These are phyloP conservation scores for Scenedesmus sp. DNA, from an alignment of 163 green algal species.

Conservation along the genomic window DNA sequence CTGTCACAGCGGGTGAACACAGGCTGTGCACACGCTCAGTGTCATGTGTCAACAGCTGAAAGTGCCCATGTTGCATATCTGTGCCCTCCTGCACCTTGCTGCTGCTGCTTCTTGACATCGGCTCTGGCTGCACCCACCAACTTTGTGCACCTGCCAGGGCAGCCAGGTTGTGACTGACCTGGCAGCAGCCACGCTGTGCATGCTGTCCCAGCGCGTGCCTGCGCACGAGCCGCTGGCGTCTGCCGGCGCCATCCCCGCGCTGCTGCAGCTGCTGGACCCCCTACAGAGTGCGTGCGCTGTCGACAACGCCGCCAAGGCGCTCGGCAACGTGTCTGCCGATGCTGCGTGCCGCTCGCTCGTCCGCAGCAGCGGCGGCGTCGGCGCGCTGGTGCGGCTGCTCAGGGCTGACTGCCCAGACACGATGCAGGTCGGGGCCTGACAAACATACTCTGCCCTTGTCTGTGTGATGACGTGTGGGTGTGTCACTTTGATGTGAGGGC, in stretches of 20 bases:
- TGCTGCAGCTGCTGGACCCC: conserved; percentile 66
- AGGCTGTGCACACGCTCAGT: too few relatives aligned
- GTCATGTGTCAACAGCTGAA: background rate
- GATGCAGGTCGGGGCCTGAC: conserved; percentile 51
- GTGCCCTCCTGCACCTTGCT: background rate
- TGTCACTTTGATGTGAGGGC: background rate
- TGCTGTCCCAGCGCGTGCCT: conserved; percentile 60
- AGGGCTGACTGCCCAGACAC: conserved; percentile 61
- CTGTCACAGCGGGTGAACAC: background rate
- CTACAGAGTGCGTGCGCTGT: conserved; percentile 57
- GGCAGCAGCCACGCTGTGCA: conserved; percentile 66
- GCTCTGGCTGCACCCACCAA: background rate
- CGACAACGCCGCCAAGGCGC: conserved; percentile 62
- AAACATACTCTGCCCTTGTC: too few relatives aligned
- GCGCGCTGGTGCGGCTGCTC: conserved; percentile 68
- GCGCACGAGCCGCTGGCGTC: conserved; percentile 43
- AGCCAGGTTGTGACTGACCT: conserved; percentile 65
- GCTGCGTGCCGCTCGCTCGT: conserved; percentile 51
- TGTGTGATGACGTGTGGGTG: background rate
- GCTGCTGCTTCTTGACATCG: background rate
- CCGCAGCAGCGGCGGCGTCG: conserved; percentile 61
- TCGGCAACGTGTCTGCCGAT: conserved; percentile 65
- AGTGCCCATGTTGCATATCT: background rate
- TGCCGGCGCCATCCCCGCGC: conserved; percentile 51
- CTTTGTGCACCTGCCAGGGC: conserved; percentile 28